phyloP scores from a whole-genome alignment of 768 basidiomycete genomes.

The Lactifluus echinatus region DNA sequence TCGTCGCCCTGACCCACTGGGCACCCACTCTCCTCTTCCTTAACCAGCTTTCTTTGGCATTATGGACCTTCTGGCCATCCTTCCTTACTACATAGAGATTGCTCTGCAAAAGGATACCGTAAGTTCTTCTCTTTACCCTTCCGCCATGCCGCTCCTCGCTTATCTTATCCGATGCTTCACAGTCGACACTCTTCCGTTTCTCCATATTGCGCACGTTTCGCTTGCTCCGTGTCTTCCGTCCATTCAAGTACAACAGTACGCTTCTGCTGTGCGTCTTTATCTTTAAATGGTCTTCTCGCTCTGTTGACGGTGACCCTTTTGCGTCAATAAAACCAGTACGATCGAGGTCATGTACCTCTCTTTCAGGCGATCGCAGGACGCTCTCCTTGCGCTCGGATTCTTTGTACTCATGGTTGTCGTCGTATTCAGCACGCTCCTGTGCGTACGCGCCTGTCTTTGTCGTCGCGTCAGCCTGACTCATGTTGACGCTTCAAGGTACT shows the following conservation, averaged over 20 bases:
- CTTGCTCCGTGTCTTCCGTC: slow-evolving; percentile 78
- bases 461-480: neutral
- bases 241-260: slow-evolving; percentile 78
- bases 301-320: neutral
- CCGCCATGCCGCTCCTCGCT: neutral
- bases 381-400: slow-evolving; percentile 77
- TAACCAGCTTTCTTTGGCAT: slow-evolving; percentile 70
- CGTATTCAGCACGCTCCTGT: slow-evolving; percentile 82
- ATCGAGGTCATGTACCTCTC: slow-evolving; percentile 92
- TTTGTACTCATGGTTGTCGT: slow-evolving; percentile 84
- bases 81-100: slow-evolving; percentile 87
- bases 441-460: neutral
- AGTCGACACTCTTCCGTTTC: slow-evolving; percentile 85
- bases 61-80: slow-evolving; percentile 75
- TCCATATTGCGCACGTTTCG: slow-evolving; percentile 88
- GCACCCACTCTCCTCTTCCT: neutral
- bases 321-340: slow-evolving; percentile 41
- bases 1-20: neutral
- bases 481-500: slow-evolving; percentile 45
- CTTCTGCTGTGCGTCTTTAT: slow-evolving; percentile 52
- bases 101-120: slow-evolving; percentile 80
- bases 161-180: slow-evolving; percentile 1
- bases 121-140: slow-evolving; percentile 24
- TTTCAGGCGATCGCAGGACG: slow-evolving; percentile 77
- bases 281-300: neutral